These are phyloP conservation scores for Cokeromyces recurvatus DNA, from an alignment of 371 early-diverging fungal genomes.

Conservation along the genomic window DNA sequence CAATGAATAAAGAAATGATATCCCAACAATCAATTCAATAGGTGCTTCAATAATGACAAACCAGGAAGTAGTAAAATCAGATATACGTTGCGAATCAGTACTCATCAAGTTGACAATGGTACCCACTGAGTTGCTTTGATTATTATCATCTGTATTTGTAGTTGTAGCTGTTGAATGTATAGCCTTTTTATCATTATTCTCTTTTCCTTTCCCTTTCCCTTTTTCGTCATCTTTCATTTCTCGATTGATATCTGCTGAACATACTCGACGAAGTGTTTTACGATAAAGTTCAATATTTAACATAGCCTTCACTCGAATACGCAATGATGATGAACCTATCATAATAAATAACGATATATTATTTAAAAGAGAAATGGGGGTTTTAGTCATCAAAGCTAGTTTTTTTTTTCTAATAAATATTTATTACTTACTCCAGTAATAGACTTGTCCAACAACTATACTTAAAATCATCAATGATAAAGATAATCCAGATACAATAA, in stretches of 20 bases:
- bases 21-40: slow-evolving; percentile 54
- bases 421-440: slow-evolving; percentile 43
- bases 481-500: slow-evolving; percentile 5
- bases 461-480: slow-evolving; percentile 32
- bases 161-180: no score
- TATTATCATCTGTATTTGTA: slow-evolving; percentile 9
- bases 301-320: slow-evolving; percentile 40
- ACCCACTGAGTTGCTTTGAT: slow-evolving; percentile 52
- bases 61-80: slow-evolving; percentile 49
- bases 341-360: background rate
- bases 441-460: slow-evolving; percentile 38
- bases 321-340: slow-evolving; percentile 7
- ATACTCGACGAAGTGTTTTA: slow-evolving; percentile 47
- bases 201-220: background rate
- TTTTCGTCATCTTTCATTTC: slow-evolving; percentile 21
- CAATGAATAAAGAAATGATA: slow-evolving; percentile 56
- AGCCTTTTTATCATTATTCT: slow-evolving; percentile 1
- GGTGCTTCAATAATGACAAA: slow-evolving; percentile 51
- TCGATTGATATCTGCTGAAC: slow-evolving; percentile 22
- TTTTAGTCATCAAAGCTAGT: no score
- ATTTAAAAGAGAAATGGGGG: no score
- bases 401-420: background rate
- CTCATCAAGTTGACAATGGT: slow-evolving; percentile 83
- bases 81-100: slow-evolving; percentile 74
- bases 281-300: slow-evolving; percentile 55